Evolutionary conservation across 129 eudicot genomes (phyloP).

Genomic region (Oenanthe sinensis): DNA sequence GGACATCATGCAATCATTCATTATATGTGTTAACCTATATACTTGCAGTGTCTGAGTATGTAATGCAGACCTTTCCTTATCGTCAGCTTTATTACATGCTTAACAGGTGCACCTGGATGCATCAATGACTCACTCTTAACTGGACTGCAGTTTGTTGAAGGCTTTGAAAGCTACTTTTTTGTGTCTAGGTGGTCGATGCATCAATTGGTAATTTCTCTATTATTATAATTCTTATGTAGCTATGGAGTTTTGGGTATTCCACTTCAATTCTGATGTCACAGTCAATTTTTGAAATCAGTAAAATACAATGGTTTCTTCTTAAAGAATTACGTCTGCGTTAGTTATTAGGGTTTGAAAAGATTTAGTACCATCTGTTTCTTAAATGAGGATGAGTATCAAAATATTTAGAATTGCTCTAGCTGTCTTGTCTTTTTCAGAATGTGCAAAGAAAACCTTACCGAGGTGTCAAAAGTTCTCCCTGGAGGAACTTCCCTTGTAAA

Average conservation of each 20-base stretch:
- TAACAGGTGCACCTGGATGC: slow-evolving; percentile 92
- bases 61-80: background rate
- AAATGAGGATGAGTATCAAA: background rate
- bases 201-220: slow-evolving; percentile 62
- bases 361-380: background rate
- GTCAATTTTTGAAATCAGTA: background rate
- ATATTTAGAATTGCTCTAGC: background rate
- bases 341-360: background rate
- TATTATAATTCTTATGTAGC: background rate
- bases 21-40: background rate
- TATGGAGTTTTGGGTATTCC: background rate
- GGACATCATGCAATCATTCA: background rate
- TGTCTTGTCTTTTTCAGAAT: background rate
- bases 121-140: slow-evolving; percentile 87
- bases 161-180: slow-evolving; percentile 77
- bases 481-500: background rate
- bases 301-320: background rate
- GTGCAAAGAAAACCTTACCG: background rate
- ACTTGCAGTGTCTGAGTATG: background rate
- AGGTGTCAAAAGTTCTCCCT: background rate
- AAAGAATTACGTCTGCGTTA: background rate
- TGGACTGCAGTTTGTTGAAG: slow-evolving; percentile 90
- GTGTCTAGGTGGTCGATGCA: slow-evolving; percentile 93
- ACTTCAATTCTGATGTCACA: background rate
- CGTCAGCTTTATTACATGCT: slow-evolving; percentile 5